Percentiles rank a stretch among this genome's conserved stretches.
Conservation (phyloP, 257 asterid species). For the Coffea canephora region DNA sequence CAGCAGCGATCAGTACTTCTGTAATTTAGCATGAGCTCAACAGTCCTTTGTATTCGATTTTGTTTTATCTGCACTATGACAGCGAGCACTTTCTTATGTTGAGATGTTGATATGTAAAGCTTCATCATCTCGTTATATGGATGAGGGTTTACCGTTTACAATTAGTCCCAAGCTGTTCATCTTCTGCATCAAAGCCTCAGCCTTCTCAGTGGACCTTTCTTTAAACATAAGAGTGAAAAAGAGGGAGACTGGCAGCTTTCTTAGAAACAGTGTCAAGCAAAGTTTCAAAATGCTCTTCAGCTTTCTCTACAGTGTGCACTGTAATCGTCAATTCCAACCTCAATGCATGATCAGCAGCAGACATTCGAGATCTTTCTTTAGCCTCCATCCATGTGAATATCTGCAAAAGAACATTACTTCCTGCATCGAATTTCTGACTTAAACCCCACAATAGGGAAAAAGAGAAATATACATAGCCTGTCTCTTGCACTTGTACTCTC, state of each 20-base stretch:
- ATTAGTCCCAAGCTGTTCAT: conserved; percentile 28
- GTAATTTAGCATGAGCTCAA: not conserved
- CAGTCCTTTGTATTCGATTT: conserved; percentile 30
- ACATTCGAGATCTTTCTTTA: conserved; percentile 21
- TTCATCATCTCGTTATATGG: conserved; percentile 44
- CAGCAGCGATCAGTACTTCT: not conserved
- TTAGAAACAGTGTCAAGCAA: conserved; percentile 24
- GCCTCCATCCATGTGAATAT: conserved; percentile 34
- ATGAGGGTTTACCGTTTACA: conserved; percentile 37
- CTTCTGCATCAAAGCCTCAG: conserved; percentile 37
- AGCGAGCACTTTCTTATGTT: conserved; percentile 27
- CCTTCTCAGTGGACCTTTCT: conserved; percentile 34
- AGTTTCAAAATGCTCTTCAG: conserved; percentile 34
- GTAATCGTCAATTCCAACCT: conserved; percentile 27
- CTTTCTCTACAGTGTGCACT: conserved; percentile 19
- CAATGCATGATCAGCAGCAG: conserved; percentile 27
- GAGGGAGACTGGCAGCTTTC: conserved; percentile 37
- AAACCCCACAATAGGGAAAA: not conserved
- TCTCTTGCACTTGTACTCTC: not conserved
- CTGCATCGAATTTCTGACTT: not conserved
- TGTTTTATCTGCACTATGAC: conserved; percentile 37
- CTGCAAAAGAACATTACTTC: conserved; percentile 14
- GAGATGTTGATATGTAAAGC: conserved; percentile 40
- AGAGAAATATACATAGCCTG: not conserved
- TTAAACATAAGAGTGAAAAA: conserved; percentile 32